A percentile compares a stretch with the other conserved stretches of the same genome.
Conservation (phyloP, 176 grass and related monocot species). For the Bromus sterilis region DNA sequence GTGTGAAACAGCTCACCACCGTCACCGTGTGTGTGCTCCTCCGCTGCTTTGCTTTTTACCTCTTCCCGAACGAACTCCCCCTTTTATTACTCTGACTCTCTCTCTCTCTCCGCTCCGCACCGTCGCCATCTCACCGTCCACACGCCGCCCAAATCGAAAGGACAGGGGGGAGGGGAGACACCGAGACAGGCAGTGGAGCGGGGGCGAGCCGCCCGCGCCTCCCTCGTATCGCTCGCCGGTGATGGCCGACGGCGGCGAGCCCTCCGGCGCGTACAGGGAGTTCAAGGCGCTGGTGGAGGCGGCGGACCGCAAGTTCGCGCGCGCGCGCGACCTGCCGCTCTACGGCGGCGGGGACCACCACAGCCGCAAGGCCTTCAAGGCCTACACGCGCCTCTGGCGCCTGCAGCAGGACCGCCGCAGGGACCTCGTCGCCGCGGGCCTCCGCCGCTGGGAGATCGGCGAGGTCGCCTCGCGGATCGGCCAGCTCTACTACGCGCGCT, state of each 20-base stretch:
- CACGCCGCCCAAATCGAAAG: slow-evolving; percentile 38
- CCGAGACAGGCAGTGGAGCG: background rate
- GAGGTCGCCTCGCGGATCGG: slow-evolving; percentile 98
- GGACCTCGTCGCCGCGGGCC: slow-evolving; percentile 60
- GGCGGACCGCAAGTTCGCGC: slow-evolving; percentile 93
- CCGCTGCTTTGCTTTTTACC: background rate
- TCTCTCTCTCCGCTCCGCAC: background rate
- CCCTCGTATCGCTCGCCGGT: slow-evolving; percentile 22
- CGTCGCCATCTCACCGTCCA: background rate
- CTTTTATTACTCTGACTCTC: slow-evolving; percentile 21
- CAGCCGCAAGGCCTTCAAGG: slow-evolving; percentile 91
- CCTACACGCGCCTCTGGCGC: slow-evolving; percentile 84
- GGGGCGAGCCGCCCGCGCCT: background rate
- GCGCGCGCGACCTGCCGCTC: slow-evolving; percentile 77
- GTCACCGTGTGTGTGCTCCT: slow-evolving; percentile 20
- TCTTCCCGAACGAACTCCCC: slow-evolving; percentile 24
- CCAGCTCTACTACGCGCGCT: slow-evolving; percentile 94
- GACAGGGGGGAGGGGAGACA: background rate
- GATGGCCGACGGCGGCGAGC: slow-evolving; percentile 54
- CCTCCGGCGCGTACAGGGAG: slow-evolving; percentile 31
- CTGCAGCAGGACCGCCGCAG: slow-evolving; percentile 72
- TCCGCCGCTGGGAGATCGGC: slow-evolving; percentile 85
- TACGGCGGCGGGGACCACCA: slow-evolving; percentile 69
- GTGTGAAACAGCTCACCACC: background rate
- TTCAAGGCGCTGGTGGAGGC: slow-evolving; percentile 59